Evolutionary conservation across 257 asterid genomes (phyloP).

Genomic region (Cruciata laevipes): DNA sequence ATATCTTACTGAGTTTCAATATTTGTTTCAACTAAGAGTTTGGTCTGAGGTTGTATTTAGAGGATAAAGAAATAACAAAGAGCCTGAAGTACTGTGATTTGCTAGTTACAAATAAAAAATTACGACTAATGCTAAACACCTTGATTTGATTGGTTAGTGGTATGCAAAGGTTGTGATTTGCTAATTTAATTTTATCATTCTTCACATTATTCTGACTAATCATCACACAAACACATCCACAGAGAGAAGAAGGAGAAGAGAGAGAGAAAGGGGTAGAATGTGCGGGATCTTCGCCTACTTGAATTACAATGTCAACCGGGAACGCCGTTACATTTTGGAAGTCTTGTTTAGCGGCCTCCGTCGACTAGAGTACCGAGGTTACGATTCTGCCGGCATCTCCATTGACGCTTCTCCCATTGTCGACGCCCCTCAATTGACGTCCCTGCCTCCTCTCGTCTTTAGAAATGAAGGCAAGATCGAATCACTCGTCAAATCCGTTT

Average conservation of each 20-base stretch:
- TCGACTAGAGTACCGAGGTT: conserved; percentile 95
- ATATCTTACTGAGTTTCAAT: too few species aligned
- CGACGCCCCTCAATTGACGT: not conserved
- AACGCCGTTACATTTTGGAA: conserved; percentile 71
- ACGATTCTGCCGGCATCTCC: conserved; percentile 87
- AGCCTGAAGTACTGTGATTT: too few species aligned
- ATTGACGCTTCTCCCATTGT: conserved; percentile 31
- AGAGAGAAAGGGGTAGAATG: conserved; percentile 29
- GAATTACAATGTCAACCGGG: conserved; percentile 64
- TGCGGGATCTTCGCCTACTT: conserved; percentile 95
- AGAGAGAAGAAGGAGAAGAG: not conserved
- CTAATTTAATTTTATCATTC: too few species aligned
- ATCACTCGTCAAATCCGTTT: conserved; percentile 80
- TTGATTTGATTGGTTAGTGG: too few species aligned
- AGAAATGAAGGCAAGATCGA: conserved; percentile 83
- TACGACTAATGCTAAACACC: too few species aligned
- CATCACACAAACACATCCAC: too few species aligned
- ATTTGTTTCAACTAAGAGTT: too few species aligned
- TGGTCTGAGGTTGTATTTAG: too few species aligned
- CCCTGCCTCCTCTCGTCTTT: conserved; percentile 52
- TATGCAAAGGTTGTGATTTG: too few species aligned
- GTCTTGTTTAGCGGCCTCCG: conserved; percentile 78
- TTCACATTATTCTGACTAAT: conserved; percentile 4
- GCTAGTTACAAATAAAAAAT: too few species aligned
- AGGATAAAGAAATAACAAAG: too few species aligned